Evolutionary conservation across 2,329 filamentous ascomycete species (phyloP), one percentile per base, ranked within the genome.

Genomic region (Penicillium sp.): DNA sequence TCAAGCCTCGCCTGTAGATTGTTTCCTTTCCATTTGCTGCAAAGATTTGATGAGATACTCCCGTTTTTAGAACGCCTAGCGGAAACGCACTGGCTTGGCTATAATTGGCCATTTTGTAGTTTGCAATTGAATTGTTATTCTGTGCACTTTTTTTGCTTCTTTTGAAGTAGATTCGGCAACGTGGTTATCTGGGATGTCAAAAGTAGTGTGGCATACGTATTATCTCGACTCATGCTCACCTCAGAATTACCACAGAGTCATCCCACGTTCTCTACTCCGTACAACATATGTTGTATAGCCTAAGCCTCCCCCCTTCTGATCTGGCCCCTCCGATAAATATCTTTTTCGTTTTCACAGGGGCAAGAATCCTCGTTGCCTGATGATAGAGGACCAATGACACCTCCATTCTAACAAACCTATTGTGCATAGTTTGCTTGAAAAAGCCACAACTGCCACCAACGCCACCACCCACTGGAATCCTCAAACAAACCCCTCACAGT

Each of bases 1-100:
- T 96, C 44, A 70, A 70, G 65, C 57, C 71, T 43, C 67, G 67
- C 44, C 62, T 73, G 47, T 72, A 70, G 59, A 70, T 63, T 48
- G 30, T 56, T 54, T 42, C 55, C 50, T 43, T 43, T 18, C 55
- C 36, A 26, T 47, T 53, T 45, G 39, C 47, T 56, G 26, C 19
- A 50, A 39, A 43, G 23, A 45, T 46, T 50, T 34, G 48, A 53
- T 61, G 51, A 55, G 53, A 62, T 59, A 61, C 56, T 42, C 47
- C 47, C 35, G 42, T 3, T 42, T 47, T 49, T 58, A 61, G 52
- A 58, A 36, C 43, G 36, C 39, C 39, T 40, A 27, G 42, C 18
- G 51, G 46, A 50, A 50, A 26, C 26, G 29, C 14, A 23, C 26
- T 42, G 38, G 30, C 47, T 44, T 50, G 56, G 49, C 57, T 54